Evolutionary conservation across 73 alveolate species (phyloP).

Genomic region (Blepharisma japonicum): DNA sequence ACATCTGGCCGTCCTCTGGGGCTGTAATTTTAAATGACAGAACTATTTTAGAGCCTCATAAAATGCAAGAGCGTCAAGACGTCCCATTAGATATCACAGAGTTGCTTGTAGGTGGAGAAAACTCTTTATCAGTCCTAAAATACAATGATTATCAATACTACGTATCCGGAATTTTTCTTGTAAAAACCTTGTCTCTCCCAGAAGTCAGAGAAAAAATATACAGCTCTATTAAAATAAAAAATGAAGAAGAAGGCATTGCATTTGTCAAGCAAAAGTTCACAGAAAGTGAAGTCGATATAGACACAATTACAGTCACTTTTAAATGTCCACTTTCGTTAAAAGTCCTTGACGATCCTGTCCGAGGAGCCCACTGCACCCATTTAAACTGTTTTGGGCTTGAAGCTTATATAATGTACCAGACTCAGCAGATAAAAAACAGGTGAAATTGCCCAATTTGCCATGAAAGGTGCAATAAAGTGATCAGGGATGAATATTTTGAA

Average conservation of each 20-base stretch:
- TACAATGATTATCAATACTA: neutral
- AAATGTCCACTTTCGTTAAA: neutral
- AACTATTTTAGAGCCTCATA: neutral
- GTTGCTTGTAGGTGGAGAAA: neutral
- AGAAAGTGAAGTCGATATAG: neutral
- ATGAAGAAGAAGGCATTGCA: neutral
- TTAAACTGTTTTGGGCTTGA: neutral
- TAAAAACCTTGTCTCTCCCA: neutral
- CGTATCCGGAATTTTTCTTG: neutral
- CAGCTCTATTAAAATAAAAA: neutral
- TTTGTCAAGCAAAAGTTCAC: neutral
- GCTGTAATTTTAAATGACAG: neutral
- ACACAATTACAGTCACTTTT: neutral
- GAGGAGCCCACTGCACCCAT: neutral
- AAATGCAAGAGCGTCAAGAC: neutral
- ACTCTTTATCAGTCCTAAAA: neutral
- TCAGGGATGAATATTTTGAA: neutral
- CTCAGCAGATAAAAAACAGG: neutral
- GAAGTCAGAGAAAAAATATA: neutral
- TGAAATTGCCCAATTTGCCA: neutral
- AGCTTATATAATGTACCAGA: neutral
- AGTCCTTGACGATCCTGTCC: neutral
- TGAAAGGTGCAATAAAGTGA: neutral
- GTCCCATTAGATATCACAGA: neutral
- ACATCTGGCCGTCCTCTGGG: conserved; percentile 1